A percentile compares a stretch with the other conserved stretches of the same genome.
phyloP scores from a whole-genome alignment of 305 asterid genomes.

The Rubia peregrina region DNA sequence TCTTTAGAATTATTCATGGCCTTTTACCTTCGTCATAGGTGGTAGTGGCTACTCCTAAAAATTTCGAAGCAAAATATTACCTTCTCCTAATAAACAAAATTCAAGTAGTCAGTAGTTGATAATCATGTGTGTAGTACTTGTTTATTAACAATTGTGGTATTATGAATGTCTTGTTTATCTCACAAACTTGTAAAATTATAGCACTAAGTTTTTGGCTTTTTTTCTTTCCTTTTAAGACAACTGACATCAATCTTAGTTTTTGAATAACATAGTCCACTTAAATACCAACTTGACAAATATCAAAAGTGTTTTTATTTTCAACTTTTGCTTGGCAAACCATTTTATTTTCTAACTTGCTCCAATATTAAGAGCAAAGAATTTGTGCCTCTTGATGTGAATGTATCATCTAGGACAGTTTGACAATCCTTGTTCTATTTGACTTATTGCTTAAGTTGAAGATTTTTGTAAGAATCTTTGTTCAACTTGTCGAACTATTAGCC shows the following conservation, averaged over 20 bases:
- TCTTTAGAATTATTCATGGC: not conserved
- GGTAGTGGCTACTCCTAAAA: not conserved
- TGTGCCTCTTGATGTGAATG: not conserved
- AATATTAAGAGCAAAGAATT: not conserved
- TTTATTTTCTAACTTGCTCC: not conserved
- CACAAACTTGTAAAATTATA: not conserved
- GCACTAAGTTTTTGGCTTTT: not conserved
- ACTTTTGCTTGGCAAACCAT: not conserved
- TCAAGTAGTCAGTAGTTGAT: conserved; percentile 1
- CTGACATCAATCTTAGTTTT: not conserved
- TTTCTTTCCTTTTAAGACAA: not conserved
- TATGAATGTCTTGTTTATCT: not conserved
- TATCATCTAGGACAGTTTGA: not conserved
- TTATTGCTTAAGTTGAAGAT: conserved; percentile 3
- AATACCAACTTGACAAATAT: not conserved
- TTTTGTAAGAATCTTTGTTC: not conserved
- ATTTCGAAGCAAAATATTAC: not conserved
- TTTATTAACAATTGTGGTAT: not conserved
- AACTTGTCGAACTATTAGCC: not conserved
- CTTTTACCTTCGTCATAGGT: not conserved
- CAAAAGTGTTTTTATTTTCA: not conserved
- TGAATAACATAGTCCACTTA: not conserved
- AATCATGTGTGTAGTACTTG: not conserved
- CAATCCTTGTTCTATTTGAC: conserved; percentile 2
- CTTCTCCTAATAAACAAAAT: not conserved